phyloP scores from a whole-genome alignment of 2,329 filamentous ascomycete genomes.

The Raffaelea arxii region DNA sequence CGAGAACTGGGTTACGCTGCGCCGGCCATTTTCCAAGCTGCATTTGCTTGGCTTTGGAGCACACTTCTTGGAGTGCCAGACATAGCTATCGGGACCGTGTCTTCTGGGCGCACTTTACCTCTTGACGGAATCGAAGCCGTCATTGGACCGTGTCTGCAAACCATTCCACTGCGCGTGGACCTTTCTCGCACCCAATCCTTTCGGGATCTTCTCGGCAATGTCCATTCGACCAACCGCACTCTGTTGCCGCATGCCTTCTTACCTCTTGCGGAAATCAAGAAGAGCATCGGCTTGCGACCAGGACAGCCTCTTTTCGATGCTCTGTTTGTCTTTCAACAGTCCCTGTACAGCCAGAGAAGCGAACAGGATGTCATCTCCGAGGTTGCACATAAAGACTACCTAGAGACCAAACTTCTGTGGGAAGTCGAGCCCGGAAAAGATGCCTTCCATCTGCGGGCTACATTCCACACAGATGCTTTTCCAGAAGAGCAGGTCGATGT shows the following conservation, averaged over 20 bases:
- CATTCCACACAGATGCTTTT: slow-evolving; percentile 38
- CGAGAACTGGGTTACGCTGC: slow-evolving; percentile 40
- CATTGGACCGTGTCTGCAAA: slow-evolving; percentile 70
- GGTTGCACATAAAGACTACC: slow-evolving; percentile 53
- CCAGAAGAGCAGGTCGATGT: slow-evolving; percentile 42
- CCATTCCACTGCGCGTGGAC: slow-evolving; percentile 62
- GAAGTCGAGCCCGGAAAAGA: slow-evolving; percentile 58
- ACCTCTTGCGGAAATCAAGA: slow-evolving; percentile 61
- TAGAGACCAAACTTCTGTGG: slow-evolving; percentile 68
- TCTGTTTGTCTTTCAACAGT: slow-evolving; percentile 79
- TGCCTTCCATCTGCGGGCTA: slow-evolving; percentile 32
- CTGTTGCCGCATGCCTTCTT: slow-evolving; percentile 54
- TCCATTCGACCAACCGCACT: slow-evolving; percentile 57
- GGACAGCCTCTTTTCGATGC: slow-evolving; percentile 60
- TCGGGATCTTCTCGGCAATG: slow-evolving; percentile 49
- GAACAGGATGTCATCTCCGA: slow-evolving; percentile 34
- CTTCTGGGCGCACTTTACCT: slow-evolving; percentile 70
- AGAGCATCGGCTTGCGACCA: slow-evolving; percentile 42
- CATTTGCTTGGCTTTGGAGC: slow-evolving; percentile 55
- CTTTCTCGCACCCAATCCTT: slow-evolving; percentile 39
- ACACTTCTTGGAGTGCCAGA: slow-evolving; percentile 56
- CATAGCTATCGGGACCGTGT: slow-evolving; percentile 66
- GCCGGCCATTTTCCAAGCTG: slow-evolving; percentile 69
- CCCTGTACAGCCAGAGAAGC: slow-evolving; percentile 31
- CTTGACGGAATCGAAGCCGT: slow-evolving; percentile 60